These are phyloP conservation scores for Metarhizium rileyi DNA, from an alignment of 2,329 filamentous ascomycete genomes.

Conservation along the genomic window DNA sequence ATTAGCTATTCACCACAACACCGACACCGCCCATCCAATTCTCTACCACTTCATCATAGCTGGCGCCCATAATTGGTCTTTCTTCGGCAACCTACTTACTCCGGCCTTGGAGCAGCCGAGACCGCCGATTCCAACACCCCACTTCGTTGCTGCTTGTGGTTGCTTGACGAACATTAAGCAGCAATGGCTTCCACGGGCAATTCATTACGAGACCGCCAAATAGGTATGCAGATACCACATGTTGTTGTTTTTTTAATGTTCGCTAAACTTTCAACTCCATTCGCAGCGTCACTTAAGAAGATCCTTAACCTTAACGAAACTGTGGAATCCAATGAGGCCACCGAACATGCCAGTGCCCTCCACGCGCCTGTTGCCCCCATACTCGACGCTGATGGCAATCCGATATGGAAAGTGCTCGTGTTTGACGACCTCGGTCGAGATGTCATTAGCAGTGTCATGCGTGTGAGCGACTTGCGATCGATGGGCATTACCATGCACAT, in stretches of 20 bases:
- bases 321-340: constrained; percentile 49
- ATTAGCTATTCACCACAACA: background rate
- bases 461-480: constrained; percentile 83
- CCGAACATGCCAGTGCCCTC: constrained; percentile 46
- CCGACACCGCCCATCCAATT: background rate
- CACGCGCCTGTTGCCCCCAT: constrained; percentile 66
- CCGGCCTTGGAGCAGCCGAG: background rate
- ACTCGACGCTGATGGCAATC: constrained; percentile 76
- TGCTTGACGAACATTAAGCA: constrained; percentile 1
- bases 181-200: constrained; percentile 37
- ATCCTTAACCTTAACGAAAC: constrained; percentile 90
- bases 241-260: background rate
- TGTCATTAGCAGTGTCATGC: constrained; percentile 91
- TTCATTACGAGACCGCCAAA: constrained; percentile 41
- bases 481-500: constrained; percentile 97
- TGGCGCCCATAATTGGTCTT: background rate
- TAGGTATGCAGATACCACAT: constrained; percentile 23
- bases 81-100: background rate
- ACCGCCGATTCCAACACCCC: background rate
- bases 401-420: constrained; percentile 95
- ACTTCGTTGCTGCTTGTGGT: background rate
- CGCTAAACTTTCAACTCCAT: constrained; percentile 3
- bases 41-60: background rate
- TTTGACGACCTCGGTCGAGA: constrained; percentile 88
- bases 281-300: constrained; percentile 77